phyloP scores from a whole-genome alignment of 2,329 filamentous ascomycete genomes.

The Fusarium anthophilum region DNA sequence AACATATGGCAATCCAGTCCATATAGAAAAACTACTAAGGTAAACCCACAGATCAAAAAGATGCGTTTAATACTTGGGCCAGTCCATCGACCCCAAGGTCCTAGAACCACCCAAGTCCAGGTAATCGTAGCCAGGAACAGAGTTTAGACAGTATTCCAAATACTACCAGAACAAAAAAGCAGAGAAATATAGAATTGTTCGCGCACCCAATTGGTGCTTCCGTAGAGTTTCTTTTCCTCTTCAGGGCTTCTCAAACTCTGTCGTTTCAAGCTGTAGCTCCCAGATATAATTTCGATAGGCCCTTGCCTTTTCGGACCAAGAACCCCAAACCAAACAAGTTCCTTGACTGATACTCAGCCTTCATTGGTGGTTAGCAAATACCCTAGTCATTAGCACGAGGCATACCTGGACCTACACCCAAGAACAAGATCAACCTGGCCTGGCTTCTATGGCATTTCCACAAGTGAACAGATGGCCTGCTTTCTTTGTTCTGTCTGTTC shows the following conservation, averaged over 20 bases:
- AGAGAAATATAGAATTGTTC: background rate
- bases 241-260: background rate
- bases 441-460: background rate
- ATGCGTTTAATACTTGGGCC: background rate
- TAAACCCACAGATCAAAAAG: background rate
- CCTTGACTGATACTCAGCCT: background rate
- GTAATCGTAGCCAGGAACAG: background rate
- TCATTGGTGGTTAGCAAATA: constrained; percentile 18
- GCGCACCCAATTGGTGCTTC: background rate
- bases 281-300: background rate
- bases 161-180: background rate
- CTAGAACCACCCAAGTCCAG: background rate
- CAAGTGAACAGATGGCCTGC: background rate
- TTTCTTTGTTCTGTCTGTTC: constrained; percentile 12
- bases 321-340: background rate
- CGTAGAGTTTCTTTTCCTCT: background rate
- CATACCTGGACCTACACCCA: background rate
- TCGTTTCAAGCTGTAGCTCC: constrained; percentile 19
- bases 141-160: background rate
- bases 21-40: background rate
- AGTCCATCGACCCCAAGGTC: background rate
- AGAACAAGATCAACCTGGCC: background rate
- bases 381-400: background rate
- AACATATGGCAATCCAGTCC: background rate
- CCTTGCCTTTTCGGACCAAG: background rate